Evolutionary conservation across 176 grass and related monocot genomes (phyloP), one percentile per base, ranked within the genome.

Genomic region (Carex myosuroides): DNA sequence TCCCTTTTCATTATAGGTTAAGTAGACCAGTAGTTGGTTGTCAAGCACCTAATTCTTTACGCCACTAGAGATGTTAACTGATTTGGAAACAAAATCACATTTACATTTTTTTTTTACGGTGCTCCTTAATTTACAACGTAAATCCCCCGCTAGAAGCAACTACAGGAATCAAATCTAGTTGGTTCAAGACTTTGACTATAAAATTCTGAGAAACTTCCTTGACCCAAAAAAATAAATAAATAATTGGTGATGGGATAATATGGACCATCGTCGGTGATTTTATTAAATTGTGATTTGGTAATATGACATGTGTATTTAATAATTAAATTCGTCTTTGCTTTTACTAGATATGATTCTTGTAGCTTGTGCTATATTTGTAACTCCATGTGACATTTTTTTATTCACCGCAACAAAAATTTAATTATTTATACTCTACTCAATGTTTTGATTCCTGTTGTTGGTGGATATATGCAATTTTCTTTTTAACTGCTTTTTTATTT

Each of bases 1-100:
- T 44, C 39, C 41, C 60, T 30, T 83, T 83, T 68, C 24, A 63
- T 35, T 30, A n/a, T 48, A 83, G 63, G 39, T 65, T 24, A 82
- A 81, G 59, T 81, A 81, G 73, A 26, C 52, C 26, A 77, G 73
- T 9, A 44, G 73, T 16, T 32, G 60, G 33, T 11, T 62, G 21
- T 64, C 30, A 62, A 42, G 57, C 30, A 61, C 29, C 50, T 64
- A 81, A 61, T 64, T 81, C 14, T 61, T 64, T 81, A 61, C 37
- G 29, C 72, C 21, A 76, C 72, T 30, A 32, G 72, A 29, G 39
- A 76, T 76, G 48, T 54, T 55, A 30, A 32, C 48, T 75, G 46
- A 6, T 12, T 74, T 76, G 32, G 33, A 13, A 4, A 12, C 79
- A 81, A 59, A 59, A 59, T 50, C 46, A 50, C 46, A 50, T 50